Evolutionary conservation across 331 rosid species (phyloP), one percentile per base, ranked within the genome.

Genomic region (Rosa hybrid): DNA sequence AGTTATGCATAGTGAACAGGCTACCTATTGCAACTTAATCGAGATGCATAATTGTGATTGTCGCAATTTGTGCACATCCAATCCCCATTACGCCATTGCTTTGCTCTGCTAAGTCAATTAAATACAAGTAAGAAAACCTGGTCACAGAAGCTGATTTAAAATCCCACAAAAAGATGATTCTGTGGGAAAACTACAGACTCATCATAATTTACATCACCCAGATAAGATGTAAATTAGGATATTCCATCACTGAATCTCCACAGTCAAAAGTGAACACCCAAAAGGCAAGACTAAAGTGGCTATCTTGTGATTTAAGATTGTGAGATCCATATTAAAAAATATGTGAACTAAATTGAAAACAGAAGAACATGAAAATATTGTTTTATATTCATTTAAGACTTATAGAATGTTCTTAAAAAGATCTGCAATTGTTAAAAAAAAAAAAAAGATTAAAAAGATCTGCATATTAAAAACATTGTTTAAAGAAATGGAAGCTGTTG

Each of bases 51-150:
- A 83, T 96, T 96, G 86, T 96, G 99, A 70, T 93, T 96, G 84
- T 88, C 90, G 90, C 98, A 96, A 84, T 89, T 91, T 78, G 95
- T 78, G 90, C 99, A 93, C 99, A 96, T 92, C 97, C 97, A 92
- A 84, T 94, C 98, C 63, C 97, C 95, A 62, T 86, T 87, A 67
- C 96, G 94, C 97, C 99, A 96, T 87, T 96, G 99, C 89, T 91
- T 91, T 65, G 97, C 99, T 71, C 99, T 96, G 90, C 71, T 25
- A 78, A 73, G 81, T 78, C 84, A 82, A 84, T 25, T 16, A 48
- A 78, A 53, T 63, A 14, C 57, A 85, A 81, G 53, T 48, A 70
- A 27, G 63, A 60, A 68, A 18, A 51, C 64, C 44, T 46, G 42
- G 65, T 69, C 77, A 54, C 27, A 56, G 27, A 69, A 62, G 63